Percentiles rank a stretch among this genome's conserved stretches.
These are phyloP conservation scores for Taiwanofungus camphoratus DNA, from an alignment of 1,284 basidiomycete genomes.

Conservation along the genomic window DNA sequence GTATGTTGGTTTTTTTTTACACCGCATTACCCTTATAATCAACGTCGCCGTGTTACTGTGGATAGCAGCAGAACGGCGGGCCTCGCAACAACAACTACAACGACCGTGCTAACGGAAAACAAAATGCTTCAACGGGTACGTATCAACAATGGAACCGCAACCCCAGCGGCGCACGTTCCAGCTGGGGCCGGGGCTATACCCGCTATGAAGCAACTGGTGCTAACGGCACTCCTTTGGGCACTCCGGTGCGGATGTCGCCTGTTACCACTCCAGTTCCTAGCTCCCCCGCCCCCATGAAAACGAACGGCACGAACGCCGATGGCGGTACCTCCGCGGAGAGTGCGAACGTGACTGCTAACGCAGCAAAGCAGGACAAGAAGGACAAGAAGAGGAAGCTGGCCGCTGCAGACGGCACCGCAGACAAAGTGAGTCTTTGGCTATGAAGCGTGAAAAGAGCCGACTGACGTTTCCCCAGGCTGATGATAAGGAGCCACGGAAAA, in stretches of 20 bases:
- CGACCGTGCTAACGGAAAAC: conserved; percentile 7
- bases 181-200: conserved; percentile 20
- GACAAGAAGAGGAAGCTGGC: conserved; percentile 25
- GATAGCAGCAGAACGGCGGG: conserved; percentile 19
- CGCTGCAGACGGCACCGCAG: conserved; percentile 9
- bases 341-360: conserved; percentile 7
- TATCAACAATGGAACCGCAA: conserved; percentile 23
- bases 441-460: no score
- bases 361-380: conserved; percentile 17
- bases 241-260: conserved; percentile 48
- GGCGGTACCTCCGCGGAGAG: conserved; percentile 2
- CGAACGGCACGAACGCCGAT: neutral
- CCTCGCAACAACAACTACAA: conserved; percentile 10
- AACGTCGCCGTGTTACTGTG: no score
- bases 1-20: conserved; percentile 13
- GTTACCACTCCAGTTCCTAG: conserved; percentile 16
- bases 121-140: conserved; percentile 19
- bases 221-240: conserved; percentile 63
- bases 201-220: conserved; percentile 48
- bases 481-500: conserved; percentile 21
- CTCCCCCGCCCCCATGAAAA: conserved; percentile 8
- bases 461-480: conserved; percentile 1
- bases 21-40: neutral
- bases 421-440: conserved; percentile 8
- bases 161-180: conserved; percentile 12